phyloP scores from a whole-genome alignment of 1,139 yeast genomes.

The Saccharomyces hybrid region DNA sequence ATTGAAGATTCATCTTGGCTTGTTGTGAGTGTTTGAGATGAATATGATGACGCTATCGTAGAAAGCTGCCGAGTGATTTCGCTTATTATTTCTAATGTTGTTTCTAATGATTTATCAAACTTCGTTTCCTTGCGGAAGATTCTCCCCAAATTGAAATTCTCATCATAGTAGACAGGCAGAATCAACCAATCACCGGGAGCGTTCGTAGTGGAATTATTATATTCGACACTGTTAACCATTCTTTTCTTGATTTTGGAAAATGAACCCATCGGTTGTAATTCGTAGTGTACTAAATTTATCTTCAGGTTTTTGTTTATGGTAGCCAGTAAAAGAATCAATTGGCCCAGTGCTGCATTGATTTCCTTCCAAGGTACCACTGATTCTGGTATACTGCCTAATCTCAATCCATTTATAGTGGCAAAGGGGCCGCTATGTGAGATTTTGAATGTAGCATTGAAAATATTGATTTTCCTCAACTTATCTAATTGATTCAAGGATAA shows the following conservation, averaged over 20 bases:
- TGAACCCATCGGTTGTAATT: slow-evolving; percentile 76
- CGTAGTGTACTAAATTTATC: slow-evolving; percentile 50
- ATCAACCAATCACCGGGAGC: background rate
- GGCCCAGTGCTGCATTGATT: slow-evolving; percentile 89
- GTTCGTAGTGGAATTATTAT: background rate
- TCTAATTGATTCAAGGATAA: slow-evolving; percentile 59
- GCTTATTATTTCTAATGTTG: slow-evolving; percentile 20
- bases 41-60: background rate
- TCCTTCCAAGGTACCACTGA: slow-evolving; percentile 79
- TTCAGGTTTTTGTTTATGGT: slow-evolving; percentile 56
- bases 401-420: slow-evolving; percentile 80
- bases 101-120: slow-evolving; percentile 29
- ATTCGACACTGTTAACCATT: background rate
- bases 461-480: slow-evolving; percentile 63
- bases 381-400: slow-evolving; percentile 60
- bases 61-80: slow-evolving; percentile 13
- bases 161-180: slow-evolving; percentile 14
- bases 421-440: slow-evolving; percentile 78
- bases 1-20: background rate
- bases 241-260: slow-evolving; percentile 65
- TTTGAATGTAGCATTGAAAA: slow-evolving; percentile 71
- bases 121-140: slow-evolving; percentile 28
- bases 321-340: slow-evolving; percentile 58
- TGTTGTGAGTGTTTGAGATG: background rate
- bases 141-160: slow-evolving; percentile 33